Conservation (phyloP, 2,329 filamentous ascomycete species). For the Calycina herbarum region DNA sequence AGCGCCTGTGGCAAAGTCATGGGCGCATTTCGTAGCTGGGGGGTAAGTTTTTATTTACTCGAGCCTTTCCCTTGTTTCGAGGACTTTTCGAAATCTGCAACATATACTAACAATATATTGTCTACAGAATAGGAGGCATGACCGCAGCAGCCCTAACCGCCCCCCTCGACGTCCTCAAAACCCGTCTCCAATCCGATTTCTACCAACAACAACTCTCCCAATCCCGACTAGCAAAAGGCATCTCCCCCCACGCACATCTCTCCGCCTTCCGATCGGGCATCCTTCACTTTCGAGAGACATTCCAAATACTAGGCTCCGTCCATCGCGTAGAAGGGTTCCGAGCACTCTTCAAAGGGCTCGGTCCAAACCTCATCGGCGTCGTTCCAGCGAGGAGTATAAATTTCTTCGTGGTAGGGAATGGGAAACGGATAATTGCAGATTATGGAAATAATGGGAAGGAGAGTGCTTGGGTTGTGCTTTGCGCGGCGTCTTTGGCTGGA, state of each 20-base stretch:
- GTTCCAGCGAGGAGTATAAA: constrained; percentile 89
- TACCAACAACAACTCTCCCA: constrained; percentile 82
- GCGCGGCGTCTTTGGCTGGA: constrained; percentile 74
- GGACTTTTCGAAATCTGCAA: constrained; percentile 6
- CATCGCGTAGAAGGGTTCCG: constrained; percentile 79
- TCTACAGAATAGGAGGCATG: constrained; percentile 77
- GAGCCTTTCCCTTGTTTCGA: background rate
- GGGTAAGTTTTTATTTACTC: constrained; percentile 57
- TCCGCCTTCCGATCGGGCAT: constrained; percentile 64
- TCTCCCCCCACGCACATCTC: constrained; percentile 54
- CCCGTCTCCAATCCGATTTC: constrained; percentile 88
- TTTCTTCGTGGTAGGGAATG: constrained; percentile 91
- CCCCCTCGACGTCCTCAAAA: constrained; percentile 91
- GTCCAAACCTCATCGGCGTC: constrained; percentile 85
- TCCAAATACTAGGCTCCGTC: constrained; percentile 81
- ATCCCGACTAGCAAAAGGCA: constrained; percentile 55
- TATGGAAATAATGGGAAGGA: constrained; percentile 71
- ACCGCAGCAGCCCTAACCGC: constrained; percentile 89
- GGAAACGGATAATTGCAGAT: constrained; percentile 77
- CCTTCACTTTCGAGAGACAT: constrained; percentile 80
- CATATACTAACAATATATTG: constrained; percentile 19
- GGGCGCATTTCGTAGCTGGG: constrained; percentile 90
- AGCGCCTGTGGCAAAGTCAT: constrained; percentile 68
- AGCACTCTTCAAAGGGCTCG: constrained; percentile 89
- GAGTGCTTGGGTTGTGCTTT: constrained; percentile 74